Evolutionary conservation across 2,329 filamentous ascomycete species (phyloP), one percentile per base, ranked within the genome.

Genomic region (Penicillium sp.): DNA sequence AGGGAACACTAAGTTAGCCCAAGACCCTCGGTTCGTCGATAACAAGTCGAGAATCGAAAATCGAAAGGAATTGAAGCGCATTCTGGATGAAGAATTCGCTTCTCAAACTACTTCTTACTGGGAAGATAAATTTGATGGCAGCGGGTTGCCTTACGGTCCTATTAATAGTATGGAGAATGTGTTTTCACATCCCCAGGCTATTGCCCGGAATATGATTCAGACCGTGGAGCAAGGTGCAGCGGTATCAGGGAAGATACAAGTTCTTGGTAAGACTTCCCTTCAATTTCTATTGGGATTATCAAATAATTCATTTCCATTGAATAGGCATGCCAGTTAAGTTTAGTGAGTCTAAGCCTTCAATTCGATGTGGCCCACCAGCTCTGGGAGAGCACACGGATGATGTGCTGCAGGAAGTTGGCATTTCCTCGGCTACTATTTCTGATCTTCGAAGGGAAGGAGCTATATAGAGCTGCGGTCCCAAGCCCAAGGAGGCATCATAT

Each of bases 1-100:
- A 0, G 84, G 83, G 0, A 80, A 79, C 19, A 81, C 86, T 0
- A 83, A 88, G 53, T 88, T 88, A 84, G 87, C 85, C 63, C 78
- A 83, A 1, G 84, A 91, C 68, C 71, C 82, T 1, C 84, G 82
- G 61, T 92, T 85, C 76, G 79, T 75, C 66, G 84, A 86, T 58
- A 92, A 92, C 66, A 83, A 85, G 12, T 79, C 83, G 58, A 80
- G 89, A 15, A 88, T 92, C 0, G 80, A 87, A 56, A 76, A 81
- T 59, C 71, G 76, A 0, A 66, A 73, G n/a, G 76, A 72, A 2
- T 63, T 84, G 42, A 76, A 76, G 33, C 56, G 56, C 0, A 73
- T 80, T 9, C 56, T 83, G 28, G 72, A 78, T 35, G 63, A 66
- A 0, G 60, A 74, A 3, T 77, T 82, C 57, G 61, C 60, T 19